Evolutionary conservation across 371 early-diverging fungal genomes (phyloP), one percentile per base, ranked within the genome.

Genomic region (Circinella umbellata): DNA sequence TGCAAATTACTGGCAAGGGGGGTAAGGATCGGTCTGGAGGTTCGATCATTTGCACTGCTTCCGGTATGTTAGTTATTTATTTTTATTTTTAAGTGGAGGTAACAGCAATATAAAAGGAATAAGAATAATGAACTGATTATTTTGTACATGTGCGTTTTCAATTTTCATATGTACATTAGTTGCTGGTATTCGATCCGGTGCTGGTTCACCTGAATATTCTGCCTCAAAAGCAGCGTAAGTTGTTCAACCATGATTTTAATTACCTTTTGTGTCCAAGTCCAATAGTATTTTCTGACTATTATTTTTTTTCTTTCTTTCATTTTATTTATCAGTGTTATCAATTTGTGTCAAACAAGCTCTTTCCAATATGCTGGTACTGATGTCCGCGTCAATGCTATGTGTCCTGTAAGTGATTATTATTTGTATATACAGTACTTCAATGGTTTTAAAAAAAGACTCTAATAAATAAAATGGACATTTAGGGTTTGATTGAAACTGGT

Each of bases 361-460:
- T 86, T 68, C 60, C 85, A 86, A 67, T 81, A 76, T 64, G 76
- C 79, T 18, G 79, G 86, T 14, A 83, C 81, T 4, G 78, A 83
- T 63, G 73, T 88, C 46, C 85, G 88, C 4, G 76, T 88, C n/a
- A 88, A 88, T 74, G 88, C 88, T 13, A 73, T 88, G 51, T 86
- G 86, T 61, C 87, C 87, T 37, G 87, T 82, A 80, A 62, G 80
- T 72, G 0, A 5, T 51, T 5, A 13, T 8, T n/a, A 20, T 36
- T 4, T 20, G 15, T 27, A n/a, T 17, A 64, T 9, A 13, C 15
- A 20, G 17, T 61, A 37, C 6, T 48, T 39, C 14, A 17, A 51
- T 51, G 0, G 51, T 42, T 42, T 13, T 17, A 51, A 15, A 13
- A n/a, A 15, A 8, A n/a, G 51, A 51, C 2, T 47, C 47, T 47